phyloP scores from a whole-genome alignment of 176 grass and related monocot genomes.

The maize (Zea mays) region DNA sequence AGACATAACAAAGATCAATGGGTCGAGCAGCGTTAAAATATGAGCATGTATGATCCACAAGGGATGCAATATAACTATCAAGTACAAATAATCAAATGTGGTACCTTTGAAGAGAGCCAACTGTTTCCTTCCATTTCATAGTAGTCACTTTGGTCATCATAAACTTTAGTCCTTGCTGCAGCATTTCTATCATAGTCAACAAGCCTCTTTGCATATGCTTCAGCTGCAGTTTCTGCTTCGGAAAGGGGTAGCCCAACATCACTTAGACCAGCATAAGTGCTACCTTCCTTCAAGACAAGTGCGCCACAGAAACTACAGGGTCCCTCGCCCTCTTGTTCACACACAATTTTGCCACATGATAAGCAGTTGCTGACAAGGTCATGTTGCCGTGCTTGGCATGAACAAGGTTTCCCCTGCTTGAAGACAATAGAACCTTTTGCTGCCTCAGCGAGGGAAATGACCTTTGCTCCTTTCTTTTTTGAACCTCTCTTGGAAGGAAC shows the following conservation, averaged over 20 bases:
- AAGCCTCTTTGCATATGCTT: conserved; percentile 89
- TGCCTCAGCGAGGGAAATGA: conserved; percentile 80
- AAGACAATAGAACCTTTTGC: conserved; percentile 90
- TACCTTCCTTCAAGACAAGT: conserved; percentile 90
- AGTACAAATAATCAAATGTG: conserved; percentile 30
- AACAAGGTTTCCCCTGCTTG: conserved; percentile 90
- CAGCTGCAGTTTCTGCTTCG: conserved; percentile 76
- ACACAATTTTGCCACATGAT: conserved; percentile 97
- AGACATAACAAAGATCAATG: conserved; percentile 4
- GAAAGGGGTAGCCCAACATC: conserved; percentile 72
- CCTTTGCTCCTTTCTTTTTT: conserved; percentile 79
- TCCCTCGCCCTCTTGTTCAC: conserved; percentile 97
- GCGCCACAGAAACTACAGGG: conserved; percentile 93
- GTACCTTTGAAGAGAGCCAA: conserved; percentile 89
- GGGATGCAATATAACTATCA: conserved; percentile 1
- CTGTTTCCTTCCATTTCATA: conserved; percentile 99
- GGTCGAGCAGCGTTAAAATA: neutral
- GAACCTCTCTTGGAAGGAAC: conserved; percentile 50
- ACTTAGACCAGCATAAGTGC: conserved; percentile 93
- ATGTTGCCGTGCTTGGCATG: conserved; percentile 91
- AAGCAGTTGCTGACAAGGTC: conserved; percentile 93
- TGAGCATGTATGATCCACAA: neutral
- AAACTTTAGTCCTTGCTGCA: conserved; percentile 93
- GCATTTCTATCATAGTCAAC: conserved; percentile 95
- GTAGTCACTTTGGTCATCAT: conserved; percentile 98